Conservation (phyloP, 176 grass and related monocot species). For the Oryza meridionalis region DNA sequence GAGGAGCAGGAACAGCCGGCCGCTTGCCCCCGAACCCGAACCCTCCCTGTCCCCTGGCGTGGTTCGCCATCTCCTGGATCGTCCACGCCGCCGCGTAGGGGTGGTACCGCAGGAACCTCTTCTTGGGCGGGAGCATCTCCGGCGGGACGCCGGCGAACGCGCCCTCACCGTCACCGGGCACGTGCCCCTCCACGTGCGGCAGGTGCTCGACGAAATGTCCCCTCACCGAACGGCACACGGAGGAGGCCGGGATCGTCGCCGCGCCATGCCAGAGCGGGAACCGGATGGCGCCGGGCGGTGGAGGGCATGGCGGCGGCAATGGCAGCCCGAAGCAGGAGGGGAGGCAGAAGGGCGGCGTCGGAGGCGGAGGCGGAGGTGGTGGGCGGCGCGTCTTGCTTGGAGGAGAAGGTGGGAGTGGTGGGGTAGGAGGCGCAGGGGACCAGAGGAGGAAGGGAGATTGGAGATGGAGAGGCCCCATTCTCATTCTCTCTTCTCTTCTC, state of each 20-base stretch:
- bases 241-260: background rate
- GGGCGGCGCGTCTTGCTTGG: constrained; percentile 18
- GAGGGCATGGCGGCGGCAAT: constrained; percentile 15
- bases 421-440: background rate
- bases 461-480: constrained; percentile 11
- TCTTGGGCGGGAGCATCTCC: constrained; percentile 46
- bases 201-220: constrained; percentile 25
- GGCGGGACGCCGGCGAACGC: constrained; percentile 35
- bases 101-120: constrained; percentile 45
- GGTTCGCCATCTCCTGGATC: constrained; percentile 26
- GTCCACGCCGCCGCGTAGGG: constrained; percentile 24
- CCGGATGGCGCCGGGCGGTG: background rate
- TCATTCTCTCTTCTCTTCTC: background rate
- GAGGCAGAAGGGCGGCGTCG: background rate
- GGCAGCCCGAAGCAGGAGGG: background rate
- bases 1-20: background rate
- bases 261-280: background rate
- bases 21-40: background rate
- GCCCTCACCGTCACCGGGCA: background rate
- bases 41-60: background rate
- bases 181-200: background rate
- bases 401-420: background rate
- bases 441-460: background rate
- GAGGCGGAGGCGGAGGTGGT: background rate
- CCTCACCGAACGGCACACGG: background rate